These are phyloP conservation scores for Scutellaria barbata DNA, from an alignment of 257 asterid species.

Conservation along the genomic window DNA sequence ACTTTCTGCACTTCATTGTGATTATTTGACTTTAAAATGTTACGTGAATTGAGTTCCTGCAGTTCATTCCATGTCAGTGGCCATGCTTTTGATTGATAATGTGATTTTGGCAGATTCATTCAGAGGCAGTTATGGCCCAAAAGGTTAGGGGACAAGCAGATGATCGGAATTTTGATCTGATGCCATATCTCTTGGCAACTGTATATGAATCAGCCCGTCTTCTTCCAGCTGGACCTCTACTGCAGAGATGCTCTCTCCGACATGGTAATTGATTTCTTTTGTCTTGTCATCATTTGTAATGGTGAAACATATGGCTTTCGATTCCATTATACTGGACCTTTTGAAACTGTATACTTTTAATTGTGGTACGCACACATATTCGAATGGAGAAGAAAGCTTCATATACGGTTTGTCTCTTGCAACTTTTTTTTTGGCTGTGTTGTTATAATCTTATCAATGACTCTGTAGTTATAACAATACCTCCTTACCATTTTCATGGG, in stretches of 20 bases:
- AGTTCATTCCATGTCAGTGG: no score
- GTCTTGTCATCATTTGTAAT: background rate
- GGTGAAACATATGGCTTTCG: constrained; percentile 20
- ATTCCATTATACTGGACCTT: constrained; percentile 3
- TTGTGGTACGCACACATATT: background rate
- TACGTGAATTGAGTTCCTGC: no score
- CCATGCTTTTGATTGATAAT: constrained; percentile 23
- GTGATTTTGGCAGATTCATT: constrained; percentile 43
- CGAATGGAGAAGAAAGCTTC: constrained; percentile 8
- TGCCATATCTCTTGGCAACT: constrained; percentile 51
- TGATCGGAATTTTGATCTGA: constrained; percentile 31
- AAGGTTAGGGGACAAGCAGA: constrained; percentile 27
- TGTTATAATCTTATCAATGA: background rate
- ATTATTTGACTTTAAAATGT: no score
- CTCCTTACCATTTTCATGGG: no score
- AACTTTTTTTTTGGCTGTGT: background rate
- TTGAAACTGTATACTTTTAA: background rate
- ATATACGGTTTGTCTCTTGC: background rate
- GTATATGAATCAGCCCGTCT: constrained; percentile 53
- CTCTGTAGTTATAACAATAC: background rate
- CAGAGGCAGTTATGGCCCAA: constrained; percentile 41
- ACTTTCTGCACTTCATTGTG: constrained; percentile 7
- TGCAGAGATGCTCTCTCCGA: constrained; percentile 53
- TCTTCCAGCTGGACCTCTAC: constrained; percentile 48
- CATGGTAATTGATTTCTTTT: constrained; percentile 35